Evolutionary conservation across 192 early-diverging fungal species (phyloP).

Genomic region (Chytriomyces hyalinus): DNA sequence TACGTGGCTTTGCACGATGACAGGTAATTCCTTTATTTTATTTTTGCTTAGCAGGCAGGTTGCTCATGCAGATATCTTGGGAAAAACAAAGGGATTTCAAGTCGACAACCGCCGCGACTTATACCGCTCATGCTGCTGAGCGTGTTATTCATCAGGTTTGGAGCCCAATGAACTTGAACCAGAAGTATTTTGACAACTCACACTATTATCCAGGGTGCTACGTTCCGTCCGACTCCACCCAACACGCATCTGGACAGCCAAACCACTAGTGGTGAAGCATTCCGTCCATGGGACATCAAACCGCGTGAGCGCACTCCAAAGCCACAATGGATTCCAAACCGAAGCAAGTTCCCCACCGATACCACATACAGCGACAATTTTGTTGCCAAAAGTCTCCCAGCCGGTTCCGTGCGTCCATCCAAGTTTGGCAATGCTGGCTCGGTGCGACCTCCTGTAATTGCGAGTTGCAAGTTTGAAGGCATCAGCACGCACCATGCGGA

Average conservation of each 20-base stretch:
- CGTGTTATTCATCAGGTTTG: background rate
- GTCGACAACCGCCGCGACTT: constrained; percentile 50
- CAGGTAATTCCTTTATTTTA: constrained; percentile 30
- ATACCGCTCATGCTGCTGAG: constrained; percentile 40
- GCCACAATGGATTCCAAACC: constrained; percentile 45
- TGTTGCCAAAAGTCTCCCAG: constrained; percentile 36
- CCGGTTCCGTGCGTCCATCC: background rate
- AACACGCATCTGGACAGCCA: constrained; percentile 43
- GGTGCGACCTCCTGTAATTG: background rate
- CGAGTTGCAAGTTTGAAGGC: constrained; percentile 50
- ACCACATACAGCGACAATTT: constrained; percentile 46
- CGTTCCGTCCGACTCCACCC: constrained; percentile 32
- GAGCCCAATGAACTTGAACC: background rate
- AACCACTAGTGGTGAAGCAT: constrained; percentile 48
- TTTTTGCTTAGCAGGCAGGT: background rate
- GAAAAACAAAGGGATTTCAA: constrained; percentile 46
- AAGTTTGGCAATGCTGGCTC: constrained; percentile 19
- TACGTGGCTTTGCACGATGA: constrained; percentile 40
- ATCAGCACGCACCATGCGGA: constrained; percentile 47
- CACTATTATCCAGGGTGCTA: background rate
- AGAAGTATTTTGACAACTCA: background rate
- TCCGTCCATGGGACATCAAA: constrained; percentile 41
- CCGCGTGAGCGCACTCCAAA: constrained; percentile 27
- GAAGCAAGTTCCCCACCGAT: constrained; percentile 39
- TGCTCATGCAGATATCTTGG: background rate